Evolutionary conservation across 495 filamentous ascomycete species (phyloP).

Genomic region (Xylaria palmicola): DNA sequence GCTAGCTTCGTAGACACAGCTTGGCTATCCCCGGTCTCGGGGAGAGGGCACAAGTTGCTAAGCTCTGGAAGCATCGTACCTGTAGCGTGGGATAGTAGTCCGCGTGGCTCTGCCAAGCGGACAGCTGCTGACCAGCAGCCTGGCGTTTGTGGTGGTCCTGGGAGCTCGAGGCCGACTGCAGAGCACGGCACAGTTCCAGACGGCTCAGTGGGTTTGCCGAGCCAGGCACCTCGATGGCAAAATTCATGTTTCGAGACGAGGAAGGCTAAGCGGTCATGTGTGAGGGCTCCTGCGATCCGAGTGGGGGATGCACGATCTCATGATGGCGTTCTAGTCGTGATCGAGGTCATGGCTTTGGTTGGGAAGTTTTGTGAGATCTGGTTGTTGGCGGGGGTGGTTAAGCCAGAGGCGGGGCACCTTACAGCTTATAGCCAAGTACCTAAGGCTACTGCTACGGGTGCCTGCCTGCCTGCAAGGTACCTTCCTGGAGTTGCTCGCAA

Average conservation of each 20-base stretch:
- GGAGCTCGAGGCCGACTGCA: slow-evolving; percentile 68
- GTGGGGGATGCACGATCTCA: not conserved
- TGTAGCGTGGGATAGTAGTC: slow-evolving; percentile 81
- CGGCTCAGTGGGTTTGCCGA: slow-evolving; percentile 54
- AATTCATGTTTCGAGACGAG: slow-evolving; percentile 39
- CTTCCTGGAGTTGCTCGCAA: too few species aligned
- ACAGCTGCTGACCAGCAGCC: slow-evolving; percentile 77
- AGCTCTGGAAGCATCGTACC: slow-evolving; percentile 52
- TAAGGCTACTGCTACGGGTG: too few species aligned
- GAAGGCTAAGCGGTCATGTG: not conserved
- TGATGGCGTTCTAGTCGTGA: not conserved
- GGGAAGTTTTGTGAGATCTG: not conserved
- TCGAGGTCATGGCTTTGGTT: not conserved
- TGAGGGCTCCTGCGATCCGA: not conserved
- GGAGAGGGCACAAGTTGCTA: too few species aligned
- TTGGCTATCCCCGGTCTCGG: not conserved
- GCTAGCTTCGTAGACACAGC: not conserved
- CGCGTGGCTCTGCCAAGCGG: slow-evolving; percentile 75
- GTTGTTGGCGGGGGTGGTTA: not conserved
- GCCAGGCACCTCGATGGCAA: slow-evolving; percentile 54
- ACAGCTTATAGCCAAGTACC: too few species aligned
- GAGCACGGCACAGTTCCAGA: slow-evolving; percentile 67
- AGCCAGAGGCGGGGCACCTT: too few species aligned
- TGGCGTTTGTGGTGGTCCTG: slow-evolving; percentile 71
- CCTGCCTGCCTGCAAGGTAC: too few species aligned